Evolutionary conservation across 2,329 filamentous ascomycete genomes (phyloP).

Genomic region (Lasiodiplodia hormozganensis): DNA sequence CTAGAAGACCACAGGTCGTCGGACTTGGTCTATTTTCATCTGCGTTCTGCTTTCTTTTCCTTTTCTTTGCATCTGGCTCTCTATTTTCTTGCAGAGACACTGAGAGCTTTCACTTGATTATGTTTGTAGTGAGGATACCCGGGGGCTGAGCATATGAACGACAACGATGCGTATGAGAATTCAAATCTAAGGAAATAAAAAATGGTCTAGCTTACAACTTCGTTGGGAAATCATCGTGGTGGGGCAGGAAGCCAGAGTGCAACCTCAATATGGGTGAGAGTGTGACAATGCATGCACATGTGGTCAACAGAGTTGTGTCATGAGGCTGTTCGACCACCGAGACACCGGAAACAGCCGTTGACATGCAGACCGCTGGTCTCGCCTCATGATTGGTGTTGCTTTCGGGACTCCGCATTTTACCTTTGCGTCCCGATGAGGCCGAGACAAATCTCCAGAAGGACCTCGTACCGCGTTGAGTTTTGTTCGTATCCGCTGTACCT

Average conservation of each 20-base stretch:
- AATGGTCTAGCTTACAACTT: neutral
- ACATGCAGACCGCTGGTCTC: neutral
- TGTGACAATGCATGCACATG: neutral
- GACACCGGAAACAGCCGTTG: neutral
- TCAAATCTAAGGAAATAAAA: neutral
- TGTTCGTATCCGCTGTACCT: slow-evolving; percentile 9
- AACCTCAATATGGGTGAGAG: neutral
- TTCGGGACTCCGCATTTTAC: neutral
- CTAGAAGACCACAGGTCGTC: neutral
- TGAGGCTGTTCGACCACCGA: neutral
- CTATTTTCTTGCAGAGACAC: neutral
- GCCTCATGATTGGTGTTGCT: neutral
- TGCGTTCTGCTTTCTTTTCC: neutral
- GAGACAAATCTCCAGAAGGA: slow-evolving; percentile 10
- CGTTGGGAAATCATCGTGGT: neutral
- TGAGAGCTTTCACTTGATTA: neutral
- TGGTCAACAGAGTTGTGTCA: neutral
- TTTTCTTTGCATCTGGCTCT: neutral
- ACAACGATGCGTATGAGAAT: neutral
- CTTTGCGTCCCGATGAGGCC: neutral
- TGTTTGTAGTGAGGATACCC: neutral
- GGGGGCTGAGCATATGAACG: neutral
- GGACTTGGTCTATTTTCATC: neutral
- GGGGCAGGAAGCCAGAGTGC: too few relatives aligned
- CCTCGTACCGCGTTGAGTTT: neutral